Evolutionary conservation across 2,329 filamentous ascomycete species (phyloP).

Genomic region (Dactylellina parvicollis): DNA sequence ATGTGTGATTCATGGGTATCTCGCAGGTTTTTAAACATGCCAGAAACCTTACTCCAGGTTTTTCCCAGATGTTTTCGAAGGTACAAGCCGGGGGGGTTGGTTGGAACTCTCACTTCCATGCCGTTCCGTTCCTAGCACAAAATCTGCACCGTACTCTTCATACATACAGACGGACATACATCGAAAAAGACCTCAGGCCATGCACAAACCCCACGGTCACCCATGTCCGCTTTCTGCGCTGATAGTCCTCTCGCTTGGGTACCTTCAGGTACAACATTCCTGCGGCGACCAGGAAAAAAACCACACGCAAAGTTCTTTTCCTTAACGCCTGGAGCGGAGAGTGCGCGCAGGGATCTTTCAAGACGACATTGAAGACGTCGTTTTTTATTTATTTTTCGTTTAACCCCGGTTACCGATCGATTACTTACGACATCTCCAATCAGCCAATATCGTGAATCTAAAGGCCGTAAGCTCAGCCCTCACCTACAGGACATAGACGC

Average conservation of each 20-base stretch:
- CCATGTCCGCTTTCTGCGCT: neutral
- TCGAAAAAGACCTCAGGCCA: neutral
- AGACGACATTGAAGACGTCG: no score
- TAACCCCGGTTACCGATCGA: no score
- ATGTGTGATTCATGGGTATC: no score
- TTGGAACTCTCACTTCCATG: neutral
- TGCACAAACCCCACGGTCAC: neutral
- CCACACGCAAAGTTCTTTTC: neutral
- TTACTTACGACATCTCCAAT: no score
- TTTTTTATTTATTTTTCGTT: no score
- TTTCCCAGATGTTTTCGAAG: neutral
- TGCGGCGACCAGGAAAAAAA: neutral
- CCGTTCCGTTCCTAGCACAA: constrained; percentile 8
- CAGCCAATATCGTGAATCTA: neutral
- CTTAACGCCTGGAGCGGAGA: no score
- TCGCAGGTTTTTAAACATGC: no score
- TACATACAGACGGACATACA: no score
- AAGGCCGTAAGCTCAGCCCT: constrained; percentile 1
- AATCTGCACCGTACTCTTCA: no score
- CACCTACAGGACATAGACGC: neutral
- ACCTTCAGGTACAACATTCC: constrained; percentile 13
- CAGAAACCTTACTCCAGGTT: no score
- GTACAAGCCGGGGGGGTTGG: neutral
- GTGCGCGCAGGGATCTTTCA: no score
- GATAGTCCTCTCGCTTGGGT: constrained; percentile 8